Evolutionary conservation across 2,329 filamentous ascomycete genomes (phyloP), one percentile per base, ranked within the genome.

Genomic region (Penicillium verrucosum): DNA sequence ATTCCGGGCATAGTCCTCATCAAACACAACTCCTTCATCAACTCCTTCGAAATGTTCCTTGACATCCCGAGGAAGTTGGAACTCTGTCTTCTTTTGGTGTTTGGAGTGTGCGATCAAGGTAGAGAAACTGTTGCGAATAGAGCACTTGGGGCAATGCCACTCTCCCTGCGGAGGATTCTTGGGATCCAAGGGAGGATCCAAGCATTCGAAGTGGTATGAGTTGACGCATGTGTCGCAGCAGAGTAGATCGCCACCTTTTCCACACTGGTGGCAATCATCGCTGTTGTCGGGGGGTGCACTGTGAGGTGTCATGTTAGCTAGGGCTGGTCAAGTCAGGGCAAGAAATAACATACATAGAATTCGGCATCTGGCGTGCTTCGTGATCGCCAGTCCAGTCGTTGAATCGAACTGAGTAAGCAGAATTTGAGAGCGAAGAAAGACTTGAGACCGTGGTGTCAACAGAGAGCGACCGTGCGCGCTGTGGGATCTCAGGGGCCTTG

Each of bases 211-310:
- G 75, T 97, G 94, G 75, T 95, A 97, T 6, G 92, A 90, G 64
- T 90, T 86, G 59, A 88, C 85, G 77, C 94, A 99, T 60, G 89
- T 90, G 77, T 97, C 94, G 75, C 94, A 99, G 77, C 92, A 97
- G 63, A 97, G 82, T 61, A 99, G 83, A 65, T 91, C 86, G 56
- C 93, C 93, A 64, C 85, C 89, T 61, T 89, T 89, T 68, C 88
- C 85, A 77, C 94, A 99, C 44, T 91, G 86, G 60, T 88, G 88
- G 78, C 93, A 99, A 70, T 89, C 88, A 73, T 97, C 93, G 73
- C 94, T 90, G 73, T 96, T 96, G 60, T 96, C 88, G 65, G 63
- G 51, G 7, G 60, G 59, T 37, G 69, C 62, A 48, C 65, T 67
- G 54, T 43, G 54, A 34, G 21, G 42, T 11, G 10, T 45, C 54